Evolutionary conservation across 139 green algal species (phyloP).

Genomic region (Volvox reticuliferus): DNA sequence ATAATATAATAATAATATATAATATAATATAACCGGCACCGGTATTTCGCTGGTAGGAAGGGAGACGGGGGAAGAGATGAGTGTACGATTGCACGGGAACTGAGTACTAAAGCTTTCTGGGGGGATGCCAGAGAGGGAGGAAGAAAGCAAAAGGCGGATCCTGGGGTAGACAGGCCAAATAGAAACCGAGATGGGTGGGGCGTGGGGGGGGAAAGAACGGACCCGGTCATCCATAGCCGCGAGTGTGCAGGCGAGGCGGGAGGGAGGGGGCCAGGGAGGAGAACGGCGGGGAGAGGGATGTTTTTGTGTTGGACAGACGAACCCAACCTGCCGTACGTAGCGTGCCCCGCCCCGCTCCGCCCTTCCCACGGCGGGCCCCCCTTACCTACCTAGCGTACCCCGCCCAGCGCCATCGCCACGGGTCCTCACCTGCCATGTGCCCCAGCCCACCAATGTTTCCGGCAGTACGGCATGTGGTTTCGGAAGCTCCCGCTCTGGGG

Average conservation of each 20-base stretch:
- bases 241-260: not conserved
- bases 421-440: constrained; percentile 22
- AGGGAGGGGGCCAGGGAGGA: not conserved
- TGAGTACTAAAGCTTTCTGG: too few species aligned
- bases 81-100: too few species aligned
- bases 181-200: too few species aligned
- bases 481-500: not conserved
- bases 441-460: constrained; percentile 55
- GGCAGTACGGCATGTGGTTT: constrained; percentile 48
- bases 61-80: too few species aligned
- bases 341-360: not conserved
- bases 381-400: not conserved
- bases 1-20: too few species aligned
- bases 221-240: not conserved
- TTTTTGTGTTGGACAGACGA: too few species aligned
- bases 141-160: too few species aligned
- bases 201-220: not conserved
- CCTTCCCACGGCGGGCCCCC: not conserved
- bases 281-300: not conserved
- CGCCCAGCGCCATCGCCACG: not conserved
- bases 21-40: too few species aligned
- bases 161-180: too few species aligned
- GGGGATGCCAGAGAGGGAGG: too few species aligned
- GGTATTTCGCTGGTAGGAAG: too few species aligned
- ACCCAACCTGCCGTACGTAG: too few species aligned